Base-by-base conservation (phyloP, 139 green algal genomes). In the Dunaliella primolecta region DNA sequence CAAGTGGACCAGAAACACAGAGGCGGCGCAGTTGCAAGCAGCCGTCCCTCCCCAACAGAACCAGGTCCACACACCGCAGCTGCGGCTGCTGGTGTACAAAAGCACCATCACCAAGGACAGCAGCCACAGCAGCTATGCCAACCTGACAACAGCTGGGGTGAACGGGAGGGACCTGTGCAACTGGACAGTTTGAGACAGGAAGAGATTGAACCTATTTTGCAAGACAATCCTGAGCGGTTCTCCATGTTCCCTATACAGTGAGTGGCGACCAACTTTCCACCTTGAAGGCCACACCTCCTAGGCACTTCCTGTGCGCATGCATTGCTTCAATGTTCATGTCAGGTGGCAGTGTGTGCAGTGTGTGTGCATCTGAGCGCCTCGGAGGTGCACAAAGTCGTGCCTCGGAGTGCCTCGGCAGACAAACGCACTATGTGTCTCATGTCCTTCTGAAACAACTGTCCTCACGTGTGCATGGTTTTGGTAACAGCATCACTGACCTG, bases 201-300 rank as follows among this genome's bases (percentile, higher is more conserved):
- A 3, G 75, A 55, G 27, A 11, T 74, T 27, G 94, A 97, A 85
- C 93, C 96, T 0, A 83, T 98, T n/a, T 91, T 98, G 34, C 81
- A 88, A 36, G 95, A 97, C 64, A 98, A 98, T 90, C 88, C 90
- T 32, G 94, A 97, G 79, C 89, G 96, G 30, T 98, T 96, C 87
- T 94, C 92, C 88, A 96, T 98, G 89, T 98, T 98, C 77, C 96
- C 96, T 0, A 95, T 98, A 87, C 93, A 94, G 77, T 97, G 31
- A 84, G 78, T 83, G 78, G 35, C 3, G 11, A 56, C 3, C 32
- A 31, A 27, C 7, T 11, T 27, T 31, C 30, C 27, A 46, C 32
- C 2, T 27, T 11, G 31, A 11, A 11, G 2, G 7, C 30, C 27
- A 3, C 75, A 15, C 32, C 30, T 31, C 32, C 20, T 56, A 24